Evolutionary conservation across 78 protist genomes (phyloP), one percentile per base, ranked within the genome.

Genomic region (Planoprotostelium fungivorum): DNA sequence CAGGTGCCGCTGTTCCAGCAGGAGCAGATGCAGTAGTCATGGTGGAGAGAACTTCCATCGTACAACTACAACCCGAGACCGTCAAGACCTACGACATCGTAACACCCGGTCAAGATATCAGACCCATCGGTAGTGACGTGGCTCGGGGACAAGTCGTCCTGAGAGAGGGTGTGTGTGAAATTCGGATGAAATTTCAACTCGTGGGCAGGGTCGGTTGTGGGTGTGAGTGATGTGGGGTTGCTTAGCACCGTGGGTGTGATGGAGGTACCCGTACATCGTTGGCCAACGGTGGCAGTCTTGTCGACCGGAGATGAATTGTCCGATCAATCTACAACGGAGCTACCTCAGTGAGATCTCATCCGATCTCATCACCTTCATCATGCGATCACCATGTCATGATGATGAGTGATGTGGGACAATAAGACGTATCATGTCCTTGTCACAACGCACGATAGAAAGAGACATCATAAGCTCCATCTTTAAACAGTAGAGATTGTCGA

Each of bases 221-320:
- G 73, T 25, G 73, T 5, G 16, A 51, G 73, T 1, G 98, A 96
- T 63, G 86, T 96, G 37, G 97, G 97, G 31, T 31, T 96, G 34
- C 39, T 91, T 9, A 92, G 94, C n/a, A 85, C 93, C 34, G 90
- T 92, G 37, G 97, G 97, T 0, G 36, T 37, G 29, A 9, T 63
- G 16, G 9, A 9, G 31, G 83, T 94, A 1, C 0, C 38, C 5
- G 94, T 87, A 1, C 35, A 28, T 29, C 85, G 51, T 0, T 35
- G 34, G 88, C 96, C 96, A 29, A 35, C 5, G 1, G 84, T 90
- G 29, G 89, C 96, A 35, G 90, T 96, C 10, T 37, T 96, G 35
- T 94, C 98, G 36, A 95, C 98, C 16, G 98, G 98, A 23, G 95
- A 96, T 84, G 98, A 96, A 84, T 84, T 96, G 1, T 38, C 38